Conservation (phyloP, 2,329 filamentous ascomycete genomes). For the Aspergillus sp. region DNA sequence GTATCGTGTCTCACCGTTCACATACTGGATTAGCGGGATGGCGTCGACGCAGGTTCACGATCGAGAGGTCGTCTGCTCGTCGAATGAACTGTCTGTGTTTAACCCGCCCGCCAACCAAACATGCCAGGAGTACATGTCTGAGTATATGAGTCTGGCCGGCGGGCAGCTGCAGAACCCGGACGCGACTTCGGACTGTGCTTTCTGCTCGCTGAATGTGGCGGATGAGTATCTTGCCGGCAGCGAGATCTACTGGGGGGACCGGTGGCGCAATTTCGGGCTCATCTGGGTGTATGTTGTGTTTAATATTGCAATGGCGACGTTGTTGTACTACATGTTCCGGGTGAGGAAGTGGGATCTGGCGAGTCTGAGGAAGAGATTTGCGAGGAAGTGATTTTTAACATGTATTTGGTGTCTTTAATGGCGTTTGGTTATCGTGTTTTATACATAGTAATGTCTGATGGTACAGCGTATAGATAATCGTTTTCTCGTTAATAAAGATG, state of each 20-base stretch:
- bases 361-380: neutral
- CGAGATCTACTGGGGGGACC: conserved; percentile 55
- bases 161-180: conserved; percentile 56
- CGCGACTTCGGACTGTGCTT: conserved; percentile 55
- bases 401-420: too few species aligned
- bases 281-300: conserved; percentile 60
- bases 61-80: conserved; percentile 63
- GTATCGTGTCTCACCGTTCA: conserved; percentile 61
- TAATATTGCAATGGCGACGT: conserved; percentile 54
- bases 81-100: conserved; percentile 68
- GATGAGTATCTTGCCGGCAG: conserved; percentile 40
- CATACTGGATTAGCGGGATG: conserved; percentile 59
- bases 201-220: conserved; percentile 34
- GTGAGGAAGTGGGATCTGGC: neutral
- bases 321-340: conserved; percentile 28
- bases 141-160: conserved; percentile 50
- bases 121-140: conserved; percentile 59
- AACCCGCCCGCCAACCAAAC: conserved; percentile 57
- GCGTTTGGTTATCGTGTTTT: too few species aligned
- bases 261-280: conserved; percentile 69
- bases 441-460: too few species aligned
- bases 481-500: too few species aligned
- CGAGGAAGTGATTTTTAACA: too few species aligned
- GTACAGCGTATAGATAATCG: too few species aligned
- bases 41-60: conserved; percentile 69